Percentiles rank a stretch among this genome's conserved stretches.
Evolutionary conservation across 2,329 filamentous ascomycete species (phyloP).

Genomic region (Pseudonectria buxi): DNA sequence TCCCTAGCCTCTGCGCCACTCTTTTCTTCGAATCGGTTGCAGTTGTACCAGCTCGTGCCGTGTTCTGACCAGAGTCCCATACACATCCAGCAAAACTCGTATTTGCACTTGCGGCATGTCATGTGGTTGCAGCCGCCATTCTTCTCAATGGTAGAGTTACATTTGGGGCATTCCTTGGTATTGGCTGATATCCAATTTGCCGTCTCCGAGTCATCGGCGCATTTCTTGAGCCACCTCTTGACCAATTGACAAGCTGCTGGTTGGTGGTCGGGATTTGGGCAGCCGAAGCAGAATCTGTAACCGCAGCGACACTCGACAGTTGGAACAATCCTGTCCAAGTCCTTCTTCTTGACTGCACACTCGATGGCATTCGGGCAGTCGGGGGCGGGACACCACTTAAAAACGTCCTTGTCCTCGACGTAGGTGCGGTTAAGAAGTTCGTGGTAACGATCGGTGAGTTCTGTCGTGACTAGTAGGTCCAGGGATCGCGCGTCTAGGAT

Average conservation of each 20-base stretch:
- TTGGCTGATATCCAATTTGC: slow-evolving; percentile 99
- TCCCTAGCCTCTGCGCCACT: slow-evolving; percentile 85
- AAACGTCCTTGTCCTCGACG: slow-evolving; percentile 89
- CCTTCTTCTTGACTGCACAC: slow-evolving; percentile 80
- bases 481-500: slow-evolving; percentile 89
- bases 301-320: slow-evolving; percentile 82
- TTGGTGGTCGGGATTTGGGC: slow-evolving; percentile 82
- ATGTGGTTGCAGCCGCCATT: slow-evolving; percentile 98
- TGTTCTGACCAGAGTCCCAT: slow-evolving; percentile 99
- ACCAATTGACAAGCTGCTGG: slow-evolving; percentile 87
- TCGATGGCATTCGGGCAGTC: slow-evolving; percentile 92
- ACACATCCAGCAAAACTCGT: slow-evolving; percentile 99
- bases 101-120: slow-evolving; percentile 92
- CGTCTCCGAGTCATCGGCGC: slow-evolving; percentile 95
- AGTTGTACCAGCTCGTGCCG: slow-evolving; percentile 99
- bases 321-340: slow-evolving; percentile 77
- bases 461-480: slow-evolving; percentile 61
- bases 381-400: slow-evolving; percentile 98
- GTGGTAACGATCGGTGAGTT: slow-evolving; percentile 62
- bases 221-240: slow-evolving; percentile 96
- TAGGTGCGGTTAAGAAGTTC: slow-evolving; percentile 87
- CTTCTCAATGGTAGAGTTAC: slow-evolving; percentile 96
- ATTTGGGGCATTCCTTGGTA: slow-evolving; percentile 96
- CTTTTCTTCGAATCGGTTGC: slow-evolving; percentile 95
- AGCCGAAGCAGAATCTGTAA: slow-evolving; percentile 92